These are phyloP conservation scores for Mycena amicta DNA, from an alignment of 768 basidiomycete species.

Conservation along the genomic window DNA sequence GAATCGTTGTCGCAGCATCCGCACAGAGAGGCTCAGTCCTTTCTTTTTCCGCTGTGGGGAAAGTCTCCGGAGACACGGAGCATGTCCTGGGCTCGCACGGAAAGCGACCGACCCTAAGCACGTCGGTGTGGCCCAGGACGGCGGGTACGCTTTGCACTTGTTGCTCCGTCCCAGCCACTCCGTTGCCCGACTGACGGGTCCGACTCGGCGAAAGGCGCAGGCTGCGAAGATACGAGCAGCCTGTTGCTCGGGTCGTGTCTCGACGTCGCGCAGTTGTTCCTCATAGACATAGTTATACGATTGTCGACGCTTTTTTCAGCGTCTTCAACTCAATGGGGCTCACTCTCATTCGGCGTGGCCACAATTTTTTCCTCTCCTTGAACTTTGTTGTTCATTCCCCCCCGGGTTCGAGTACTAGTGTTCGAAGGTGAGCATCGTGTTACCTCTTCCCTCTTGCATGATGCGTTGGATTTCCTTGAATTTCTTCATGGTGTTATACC, in stretches of 20 bases:
- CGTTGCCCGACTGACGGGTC: constrained; percentile 45
- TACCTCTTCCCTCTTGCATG: constrained; percentile 39
- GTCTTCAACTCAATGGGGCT: constrained; percentile 89
- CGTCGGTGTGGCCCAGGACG: constrained; percentile 58
- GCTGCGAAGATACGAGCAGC: constrained; percentile 80
- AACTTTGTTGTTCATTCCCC: constrained; percentile 53
- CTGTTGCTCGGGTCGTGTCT: constrained; percentile 46
- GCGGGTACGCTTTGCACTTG: constrained; percentile 49
- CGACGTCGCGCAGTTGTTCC: constrained; percentile 58
- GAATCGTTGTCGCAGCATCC: constrained; percentile 87
- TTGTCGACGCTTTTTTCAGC: constrained; percentile 48
- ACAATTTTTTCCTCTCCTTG: constrained; percentile 58
- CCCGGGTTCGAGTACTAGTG: constrained; percentile 2
- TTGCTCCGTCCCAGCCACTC: constrained; percentile 59
- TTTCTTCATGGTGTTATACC: constrained; percentile 94
- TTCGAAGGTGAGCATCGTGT: constrained; percentile 22
- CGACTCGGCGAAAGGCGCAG: constrained; percentile 45
- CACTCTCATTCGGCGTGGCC: constrained; percentile 73
- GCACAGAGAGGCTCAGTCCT: constrained; percentile 58
- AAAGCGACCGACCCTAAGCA: constrained; percentile 78
- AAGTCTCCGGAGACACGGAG: constrained; percentile 93
- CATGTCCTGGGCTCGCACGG: constrained; percentile 56
- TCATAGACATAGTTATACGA: constrained; percentile 91
- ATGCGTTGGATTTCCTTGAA: constrained; percentile 68
- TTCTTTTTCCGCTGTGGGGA: constrained; percentile 75